phyloP scores from a whole-genome alignment of 106 monocot species.

The Amphibolis antarctica region DNA sequence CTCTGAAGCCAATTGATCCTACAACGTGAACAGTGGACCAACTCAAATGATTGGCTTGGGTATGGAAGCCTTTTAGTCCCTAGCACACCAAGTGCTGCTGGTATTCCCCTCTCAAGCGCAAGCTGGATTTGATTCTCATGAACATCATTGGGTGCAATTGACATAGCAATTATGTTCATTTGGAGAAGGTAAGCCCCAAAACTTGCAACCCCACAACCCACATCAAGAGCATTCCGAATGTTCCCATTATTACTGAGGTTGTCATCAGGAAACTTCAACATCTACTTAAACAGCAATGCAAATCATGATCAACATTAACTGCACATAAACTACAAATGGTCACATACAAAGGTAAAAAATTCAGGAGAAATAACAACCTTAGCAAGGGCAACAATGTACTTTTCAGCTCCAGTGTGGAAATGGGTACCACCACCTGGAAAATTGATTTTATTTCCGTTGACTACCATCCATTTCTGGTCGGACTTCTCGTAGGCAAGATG shows the following conservation, averaged over 20 bases:
- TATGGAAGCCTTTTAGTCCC: slow-evolving; percentile 89
- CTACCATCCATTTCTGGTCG: slow-evolving; percentile 95
- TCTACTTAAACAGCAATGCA: too few relatives aligned
- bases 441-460: slow-evolving; percentile 63
- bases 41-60: slow-evolving; percentile 79
- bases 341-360: too few relatives aligned
- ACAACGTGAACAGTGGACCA: slow-evolving; percentile 92
- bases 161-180: slow-evolving; percentile 74
- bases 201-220: slow-evolving; percentile 90
- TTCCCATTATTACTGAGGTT: slow-evolving; percentile 63
- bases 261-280: slow-evolving; percentile 65
- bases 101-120: slow-evolving; percentile 89
- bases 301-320: too few relatives aligned
- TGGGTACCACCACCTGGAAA: slow-evolving; percentile 91
- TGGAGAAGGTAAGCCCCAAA: slow-evolving; percentile 88
- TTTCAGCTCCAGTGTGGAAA: slow-evolving; percentile 85
- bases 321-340: too few relatives aligned
- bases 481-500: slow-evolving; percentile 87
- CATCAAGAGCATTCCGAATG: slow-evolving; percentile 74
- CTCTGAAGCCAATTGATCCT: slow-evolving; percentile 95
- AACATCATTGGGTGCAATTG: slow-evolving; percentile 87
- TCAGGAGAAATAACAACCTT: slow-evolving; percentile 43
- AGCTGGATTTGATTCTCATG: slow-evolving; percentile 94
- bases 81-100: slow-evolving; percentile 75
- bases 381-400: slow-evolving; percentile 65